Evolutionary conservation across 73 alveolate species (phyloP), one percentile per base, ranked within the genome.

Genomic region (Tetrahymena thermophila): DNA sequence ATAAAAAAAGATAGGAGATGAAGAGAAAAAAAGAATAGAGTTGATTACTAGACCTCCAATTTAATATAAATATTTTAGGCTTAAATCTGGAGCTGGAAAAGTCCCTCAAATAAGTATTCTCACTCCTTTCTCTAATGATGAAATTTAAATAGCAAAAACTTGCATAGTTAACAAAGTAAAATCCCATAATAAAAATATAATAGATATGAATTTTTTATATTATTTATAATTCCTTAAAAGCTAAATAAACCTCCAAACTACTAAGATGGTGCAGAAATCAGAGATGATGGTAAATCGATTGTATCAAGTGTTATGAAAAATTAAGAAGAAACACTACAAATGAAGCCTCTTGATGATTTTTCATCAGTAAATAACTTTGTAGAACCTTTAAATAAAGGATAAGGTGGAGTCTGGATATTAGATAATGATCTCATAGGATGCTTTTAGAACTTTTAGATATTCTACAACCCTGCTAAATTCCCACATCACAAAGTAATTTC

Each of bases 351-450:
- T 44, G 97, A 95, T 23, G 97, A 95, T 93, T 95, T 95, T 31
- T 95, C 97, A 3, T 85, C 97, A 28, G 55, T 95, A 16, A 19
- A 40, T 23, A 85, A 95, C 89, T 94, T 93, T 17, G 84, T 85
- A 89, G 98, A 96, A 35, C 99, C 99, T 14, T 84, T 94, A 94
- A 94, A 97, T 19, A 97, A 99, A 95, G 98, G 98, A 44, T 96
- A 97, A 83, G 99, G 99, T 4, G 99, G 99, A 4, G 96, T 97
- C 42, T 98, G 99, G 99, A 94, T 98, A 35, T 94, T 94, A 34
- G 97, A 97, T n/a, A 56, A 93, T 43, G 99, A 98, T 50, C 98
- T 98, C 93, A 97, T 98, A 0, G 94, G 94, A 35, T 93, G 97
- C 43, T 97, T 98, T 97, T 96, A 96, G 21, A 94, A 97, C 28